A percentile compares a stretch with the other conserved stretches of the same genome.
Evolutionary conservation across 202 grass and related monocot genomes (phyloP).

Genomic region (Elaeis oleifera): DNA sequence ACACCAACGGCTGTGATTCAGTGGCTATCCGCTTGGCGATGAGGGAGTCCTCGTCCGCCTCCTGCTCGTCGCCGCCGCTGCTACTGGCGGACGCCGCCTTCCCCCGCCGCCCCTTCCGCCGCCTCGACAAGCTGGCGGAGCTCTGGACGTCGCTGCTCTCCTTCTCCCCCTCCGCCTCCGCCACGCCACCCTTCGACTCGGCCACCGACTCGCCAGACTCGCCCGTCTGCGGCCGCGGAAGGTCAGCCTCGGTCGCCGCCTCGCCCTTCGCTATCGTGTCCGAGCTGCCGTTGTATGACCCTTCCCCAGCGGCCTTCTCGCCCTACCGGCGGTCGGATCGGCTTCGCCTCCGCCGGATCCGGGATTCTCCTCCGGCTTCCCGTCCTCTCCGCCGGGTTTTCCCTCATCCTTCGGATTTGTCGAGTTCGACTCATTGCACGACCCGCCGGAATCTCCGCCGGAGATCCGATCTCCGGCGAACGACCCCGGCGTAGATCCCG

Average conservation of each 20-base stretch:
- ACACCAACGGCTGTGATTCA: slow-evolving; percentile 42
- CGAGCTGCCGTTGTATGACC: slow-evolving; percentile 14
- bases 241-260: background rate
- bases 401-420: slow-evolving; percentile 47
- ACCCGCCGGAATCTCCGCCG: slow-evolving; percentile 45
- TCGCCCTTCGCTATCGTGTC: background rate
- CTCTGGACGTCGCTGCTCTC: slow-evolving; percentile 92
- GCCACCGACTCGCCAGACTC: slow-evolving; percentile 61
- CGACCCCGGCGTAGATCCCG: slow-evolving; percentile 13
- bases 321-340: background rate
- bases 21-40: background rate
- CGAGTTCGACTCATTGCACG: slow-evolving; percentile 83
- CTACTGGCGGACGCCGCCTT: background rate
- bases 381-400: background rate
- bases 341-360: background rate
- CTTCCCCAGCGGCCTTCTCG: background rate
- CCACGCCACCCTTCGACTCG: slow-evolving; percentile 31
- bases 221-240: slow-evolving; percentile 11
- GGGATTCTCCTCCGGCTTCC: background rate
- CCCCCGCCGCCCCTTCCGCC: slow-evolving; percentile 8
- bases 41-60: slow-evolving; percentile 18
- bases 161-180: slow-evolving; percentile 33
- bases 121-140: slow-evolving; percentile 55
- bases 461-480: slow-evolving; percentile 29
- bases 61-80: slow-evolving; percentile 16